A percentile compares a stretch with the other conserved stretches of the same genome.
These are phyloP conservation scores for Sphaerulina vaccinii DNA, from an alignment of 2,329 filamentous ascomycete genomes.

Conservation along the genomic window DNA sequence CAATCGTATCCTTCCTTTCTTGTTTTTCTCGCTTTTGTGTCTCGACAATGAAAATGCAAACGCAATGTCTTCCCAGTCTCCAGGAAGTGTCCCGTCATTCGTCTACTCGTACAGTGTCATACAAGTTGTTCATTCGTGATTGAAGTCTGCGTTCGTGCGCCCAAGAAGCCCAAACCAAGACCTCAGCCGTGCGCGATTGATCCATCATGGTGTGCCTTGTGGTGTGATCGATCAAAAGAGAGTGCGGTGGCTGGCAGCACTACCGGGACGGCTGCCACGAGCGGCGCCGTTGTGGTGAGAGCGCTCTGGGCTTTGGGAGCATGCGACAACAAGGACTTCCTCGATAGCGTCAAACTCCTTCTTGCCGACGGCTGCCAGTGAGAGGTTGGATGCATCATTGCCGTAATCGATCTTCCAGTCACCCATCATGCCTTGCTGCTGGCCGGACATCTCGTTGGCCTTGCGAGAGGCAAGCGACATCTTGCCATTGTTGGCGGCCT, in stretches of 20 bases:
- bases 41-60: background rate
- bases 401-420: constrained; percentile 32
- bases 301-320: background rate
- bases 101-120: background rate
- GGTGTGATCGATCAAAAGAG: background rate
- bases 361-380: constrained; percentile 28
- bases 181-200: constrained; percentile 3
- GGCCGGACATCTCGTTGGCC: constrained; percentile 17
- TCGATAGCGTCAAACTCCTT: constrained; percentile 31
- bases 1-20: background rate
- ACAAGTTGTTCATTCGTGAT: background rate
- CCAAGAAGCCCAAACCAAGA: background rate
- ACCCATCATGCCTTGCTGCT: constrained; percentile 29
- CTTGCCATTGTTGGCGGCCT: constrained; percentile 3
- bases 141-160: background rate
- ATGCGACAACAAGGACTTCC: constrained; percentile 23
- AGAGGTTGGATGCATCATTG: constrained; percentile 16
- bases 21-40: background rate
- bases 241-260: constrained; percentile 4
- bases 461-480: constrained; percentile 24
- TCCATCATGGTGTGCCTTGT: background rate
- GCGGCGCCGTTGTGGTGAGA: constrained; percentile 11
- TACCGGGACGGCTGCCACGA: constrained; percentile 3
- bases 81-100: background rate
- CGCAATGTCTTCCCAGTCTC: background rate